Conservation (phyloP, 2,329 filamentous ascomycete genomes). For the Diaporthe batatas region DNA sequence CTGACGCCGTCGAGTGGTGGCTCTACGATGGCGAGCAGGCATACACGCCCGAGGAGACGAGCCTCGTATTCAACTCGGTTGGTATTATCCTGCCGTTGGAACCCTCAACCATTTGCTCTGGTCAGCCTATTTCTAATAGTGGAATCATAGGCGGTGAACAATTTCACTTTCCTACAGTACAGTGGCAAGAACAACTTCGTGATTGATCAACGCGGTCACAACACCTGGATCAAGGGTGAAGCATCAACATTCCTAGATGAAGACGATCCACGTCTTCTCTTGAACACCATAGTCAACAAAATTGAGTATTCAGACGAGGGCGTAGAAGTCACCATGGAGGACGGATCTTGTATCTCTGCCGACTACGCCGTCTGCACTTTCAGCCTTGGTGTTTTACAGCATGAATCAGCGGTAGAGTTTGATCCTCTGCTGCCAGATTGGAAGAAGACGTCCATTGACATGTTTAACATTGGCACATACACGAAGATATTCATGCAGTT, state of each 20-base stretch:
- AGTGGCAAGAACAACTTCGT: conserved; percentile 20
- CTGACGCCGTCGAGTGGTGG: conserved; percentile 17
- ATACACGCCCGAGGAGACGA: conserved; percentile 13
- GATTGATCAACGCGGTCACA: conserved; percentile 5
- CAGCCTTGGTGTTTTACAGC: background rate
- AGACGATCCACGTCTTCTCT: background rate
- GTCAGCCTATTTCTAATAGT: background rate
- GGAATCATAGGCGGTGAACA: background rate
- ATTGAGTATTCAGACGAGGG: background rate
- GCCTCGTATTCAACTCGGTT: conserved; percentile 16
- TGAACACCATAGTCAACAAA: background rate
- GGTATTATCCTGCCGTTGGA: background rate
- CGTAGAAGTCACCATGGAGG: conserved; percentile 3
- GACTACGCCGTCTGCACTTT: conserved; percentile 23
- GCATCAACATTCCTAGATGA: background rate
- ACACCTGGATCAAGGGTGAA: conserved; percentile 13
- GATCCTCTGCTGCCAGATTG: background rate
- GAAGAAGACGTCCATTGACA: conserved; percentile 1
- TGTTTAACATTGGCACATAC: background rate
- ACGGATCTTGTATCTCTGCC: background rate
- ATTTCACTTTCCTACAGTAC: conserved; percentile 9
- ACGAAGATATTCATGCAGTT: conserved; percentile 25
- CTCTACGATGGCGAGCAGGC: conserved; percentile 4
- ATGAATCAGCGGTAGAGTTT: conserved; percentile 4
- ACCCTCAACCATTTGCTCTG: too few relatives aligned